Conservation (phyloP, 2,329 filamentous ascomycete species). For the Penicillium sp. region DNA sequence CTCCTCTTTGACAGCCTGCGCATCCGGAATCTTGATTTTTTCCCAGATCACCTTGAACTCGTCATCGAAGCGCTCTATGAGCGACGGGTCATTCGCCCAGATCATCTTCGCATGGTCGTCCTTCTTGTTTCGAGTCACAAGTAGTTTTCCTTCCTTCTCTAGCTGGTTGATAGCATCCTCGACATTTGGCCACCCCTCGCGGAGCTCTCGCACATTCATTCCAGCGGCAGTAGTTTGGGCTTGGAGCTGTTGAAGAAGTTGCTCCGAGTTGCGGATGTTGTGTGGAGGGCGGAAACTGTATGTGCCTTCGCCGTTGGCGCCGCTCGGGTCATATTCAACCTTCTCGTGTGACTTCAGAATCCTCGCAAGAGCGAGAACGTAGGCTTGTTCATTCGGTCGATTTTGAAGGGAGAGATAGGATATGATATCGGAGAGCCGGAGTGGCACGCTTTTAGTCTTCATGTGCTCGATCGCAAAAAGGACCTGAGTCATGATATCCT, state of each 20-base stretch:
- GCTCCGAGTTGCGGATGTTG: conserved; percentile 73
- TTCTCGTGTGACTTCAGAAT: conserved; percentile 68
- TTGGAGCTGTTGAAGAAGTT: conserved; percentile 79
- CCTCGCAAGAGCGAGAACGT: conserved; percentile 64
- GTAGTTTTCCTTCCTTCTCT: conserved; percentile 73
- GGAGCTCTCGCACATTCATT: conserved; percentile 83
- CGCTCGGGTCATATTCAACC: conserved; percentile 57
- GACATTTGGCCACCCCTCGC: conserved; percentile 92
- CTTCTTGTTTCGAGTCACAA: conserved; percentile 90
- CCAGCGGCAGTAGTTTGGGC: conserved; percentile 77
- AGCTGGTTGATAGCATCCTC: conserved; percentile 75
- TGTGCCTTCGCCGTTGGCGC: conserved; percentile 68
- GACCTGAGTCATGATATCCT: conserved; percentile 82
- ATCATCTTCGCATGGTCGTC: conserved; percentile 83
- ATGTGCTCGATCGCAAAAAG: conserved; percentile 84
- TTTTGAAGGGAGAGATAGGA: conserved; percentile 74
- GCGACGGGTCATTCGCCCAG: conserved; percentile 81
- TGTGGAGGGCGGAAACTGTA: conserved; percentile 84
- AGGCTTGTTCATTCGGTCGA: conserved; percentile 57
- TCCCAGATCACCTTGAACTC: conserved; percentile 86
- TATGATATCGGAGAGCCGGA: conserved; percentile 74
- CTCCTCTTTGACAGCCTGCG: conserved; percentile 74
- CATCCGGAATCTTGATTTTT: conserved; percentile 71
- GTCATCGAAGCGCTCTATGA: conserved; percentile 72
- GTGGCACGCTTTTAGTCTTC: conserved; percentile 66